phyloP scores from a whole-genome alignment of 345 rosid genomes.

The Pistacia integerrima region DNA sequence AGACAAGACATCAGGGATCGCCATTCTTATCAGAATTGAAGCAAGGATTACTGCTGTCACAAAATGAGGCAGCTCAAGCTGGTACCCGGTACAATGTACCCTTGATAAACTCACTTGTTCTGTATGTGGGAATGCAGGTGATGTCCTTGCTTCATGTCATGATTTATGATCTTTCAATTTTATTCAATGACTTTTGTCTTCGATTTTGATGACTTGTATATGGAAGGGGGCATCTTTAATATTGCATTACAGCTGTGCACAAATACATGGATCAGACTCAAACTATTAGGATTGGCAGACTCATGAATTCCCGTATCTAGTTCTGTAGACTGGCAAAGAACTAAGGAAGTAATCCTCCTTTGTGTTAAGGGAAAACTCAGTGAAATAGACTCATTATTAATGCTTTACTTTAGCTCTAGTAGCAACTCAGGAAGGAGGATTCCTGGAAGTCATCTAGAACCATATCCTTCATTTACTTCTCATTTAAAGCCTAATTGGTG shows the following conservation, averaged over 20 bases:
- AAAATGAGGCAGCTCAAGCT: conserved; percentile 36
- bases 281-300: background rate
- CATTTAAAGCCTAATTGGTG: too few species aligned
- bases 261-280: background rate
- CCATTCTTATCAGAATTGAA: conserved; percentile 36
- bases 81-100: conserved; percentile 45
- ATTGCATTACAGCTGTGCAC: background rate
- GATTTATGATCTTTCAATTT: background rate
- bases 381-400: too few species aligned
- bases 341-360: background rate
- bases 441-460: background rate
- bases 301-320: background rate
- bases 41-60: conserved; percentile 31
- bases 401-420: background rate
- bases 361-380: background rate
- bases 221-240: background rate
- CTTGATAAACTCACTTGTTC: conserved; percentile 41
- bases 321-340: background rate
- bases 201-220: background rate
- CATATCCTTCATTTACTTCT: background rate
- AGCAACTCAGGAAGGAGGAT: background rate
- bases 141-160: background rate
- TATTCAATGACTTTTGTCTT: background rate
- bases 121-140: conserved; percentile 49
- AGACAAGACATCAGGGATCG: conserved; percentile 40